Percentiles rank a stretch among this genome's conserved stretches.
Evolutionary conservation across 2,329 filamentous ascomycete species (phyloP).

Genomic region (Pseudogymnoascus sp.): DNA sequence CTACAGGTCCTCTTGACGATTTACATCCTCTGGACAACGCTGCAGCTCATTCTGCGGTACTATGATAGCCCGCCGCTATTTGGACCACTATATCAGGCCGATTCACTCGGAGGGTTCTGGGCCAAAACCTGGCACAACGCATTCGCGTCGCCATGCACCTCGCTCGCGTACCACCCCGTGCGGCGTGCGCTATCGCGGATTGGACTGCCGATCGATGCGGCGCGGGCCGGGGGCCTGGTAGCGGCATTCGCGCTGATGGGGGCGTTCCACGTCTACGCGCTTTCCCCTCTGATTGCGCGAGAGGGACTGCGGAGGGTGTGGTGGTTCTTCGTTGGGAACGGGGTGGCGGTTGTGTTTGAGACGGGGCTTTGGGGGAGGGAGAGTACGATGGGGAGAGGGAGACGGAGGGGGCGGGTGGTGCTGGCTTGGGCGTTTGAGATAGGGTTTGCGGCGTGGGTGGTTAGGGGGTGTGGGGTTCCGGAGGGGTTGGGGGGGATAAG

Average conservation of each 20-base stretch:
- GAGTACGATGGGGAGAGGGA: conserved; percentile 9
- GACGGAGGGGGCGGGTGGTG: conserved; percentile 25
- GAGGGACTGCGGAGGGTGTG: conserved; percentile 28
- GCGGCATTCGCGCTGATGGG: conserved; percentile 33
- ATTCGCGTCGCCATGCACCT: conserved; percentile 32
- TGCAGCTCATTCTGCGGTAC: conserved; percentile 31
- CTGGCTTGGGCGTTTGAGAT: conserved; percentile 30
- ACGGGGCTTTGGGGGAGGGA: conserved; percentile 29
- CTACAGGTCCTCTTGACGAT: conserved; percentile 32
- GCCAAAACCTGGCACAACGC: conserved; percentile 35
- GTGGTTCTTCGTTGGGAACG: conserved; percentile 33
- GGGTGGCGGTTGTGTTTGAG: conserved; percentile 28
- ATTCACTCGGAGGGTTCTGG: conserved; percentile 32
- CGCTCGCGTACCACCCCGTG: conserved; percentile 31
- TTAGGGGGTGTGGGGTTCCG: conserved; percentile 26
- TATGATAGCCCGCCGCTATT: conserved; percentile 31
- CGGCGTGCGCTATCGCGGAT: conserved; percentile 26
- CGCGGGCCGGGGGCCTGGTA: conserved; percentile 29
- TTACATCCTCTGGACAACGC: conserved; percentile 33
- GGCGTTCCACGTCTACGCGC: conserved; percentile 31
- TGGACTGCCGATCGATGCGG: conserved; percentile 26
- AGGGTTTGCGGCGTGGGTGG: conserved; percentile 29
- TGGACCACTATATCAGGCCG: conserved; percentile 31
- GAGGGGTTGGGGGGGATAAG: conserved; percentile 26
- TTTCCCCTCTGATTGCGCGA: conserved; percentile 28